Conservation (phyloP, 805 yeast species). For the Saturnispora ahearnii region DNA sequence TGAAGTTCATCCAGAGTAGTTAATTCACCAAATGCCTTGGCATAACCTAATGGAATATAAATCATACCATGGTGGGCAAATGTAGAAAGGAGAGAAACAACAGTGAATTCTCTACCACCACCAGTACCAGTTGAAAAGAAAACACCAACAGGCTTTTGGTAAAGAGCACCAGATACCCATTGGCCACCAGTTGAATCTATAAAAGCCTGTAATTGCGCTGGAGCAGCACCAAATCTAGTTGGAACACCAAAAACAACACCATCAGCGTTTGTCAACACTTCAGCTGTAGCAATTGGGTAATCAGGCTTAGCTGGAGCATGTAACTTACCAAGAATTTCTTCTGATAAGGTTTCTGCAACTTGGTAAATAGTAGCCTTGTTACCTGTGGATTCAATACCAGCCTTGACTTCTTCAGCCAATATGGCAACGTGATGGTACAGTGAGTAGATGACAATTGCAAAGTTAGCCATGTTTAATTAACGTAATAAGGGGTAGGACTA, state of each 20-base stretch:
- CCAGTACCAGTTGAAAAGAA: slow-evolving; percentile 74
- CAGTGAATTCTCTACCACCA: slow-evolving; percentile 76
- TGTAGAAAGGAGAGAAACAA: slow-evolving; percentile 52
- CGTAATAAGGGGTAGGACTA: no score
- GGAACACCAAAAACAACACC: slow-evolving; percentile 82
- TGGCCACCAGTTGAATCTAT: slow-evolving; percentile 72
- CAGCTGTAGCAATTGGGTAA: slow-evolving; percentile 54
- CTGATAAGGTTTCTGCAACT: slow-evolving; percentile 66
- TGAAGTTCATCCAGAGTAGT: slow-evolving; percentile 54
- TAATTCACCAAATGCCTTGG: slow-evolving; percentile 43
- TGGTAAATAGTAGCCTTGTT: slow-evolving; percentile 60
- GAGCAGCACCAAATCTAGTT: slow-evolving; percentile 74
- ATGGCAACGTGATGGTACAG: slow-evolving; percentile 66
- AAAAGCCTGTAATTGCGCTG: slow-evolving; percentile 71
- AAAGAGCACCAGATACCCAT: slow-evolving; percentile 67
- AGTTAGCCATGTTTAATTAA: slow-evolving; percentile 15
- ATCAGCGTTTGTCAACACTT: slow-evolving; percentile 55
- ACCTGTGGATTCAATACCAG: slow-evolving; percentile 66
- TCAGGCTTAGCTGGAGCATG: slow-evolving; percentile 59
- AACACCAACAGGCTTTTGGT: slow-evolving; percentile 66
- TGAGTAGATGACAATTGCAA: slow-evolving; percentile 53
- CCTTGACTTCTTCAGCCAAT: slow-evolving; percentile 57
- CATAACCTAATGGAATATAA: slow-evolving; percentile 73
- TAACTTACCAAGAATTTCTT: slow-evolving; percentile 45
- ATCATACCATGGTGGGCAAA: slow-evolving; percentile 75